A percentile compares a stretch with the other conserved stretches of the same genome.
Evolutionary conservation across 108 stramenopile species (phyloP).

Genomic region (Thalassiosira profunda): DNA sequence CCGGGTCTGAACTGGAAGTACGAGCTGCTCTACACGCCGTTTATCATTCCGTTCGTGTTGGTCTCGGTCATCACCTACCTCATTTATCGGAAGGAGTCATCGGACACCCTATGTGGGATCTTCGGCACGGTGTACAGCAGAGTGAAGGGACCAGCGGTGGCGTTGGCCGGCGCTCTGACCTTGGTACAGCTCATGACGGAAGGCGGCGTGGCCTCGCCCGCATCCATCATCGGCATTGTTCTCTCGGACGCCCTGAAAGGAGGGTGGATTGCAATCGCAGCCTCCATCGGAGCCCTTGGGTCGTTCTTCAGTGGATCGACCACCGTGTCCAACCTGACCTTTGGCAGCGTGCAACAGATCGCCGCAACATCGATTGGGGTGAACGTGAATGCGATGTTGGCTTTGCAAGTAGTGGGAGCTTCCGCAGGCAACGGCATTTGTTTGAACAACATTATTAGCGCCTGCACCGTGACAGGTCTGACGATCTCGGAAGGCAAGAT

Average conservation of each 20-base stretch:
- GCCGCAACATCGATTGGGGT: slow-evolving; percentile 64
- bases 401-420: slow-evolving; percentile 65
- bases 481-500: slow-evolving; percentile 62
- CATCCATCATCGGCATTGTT: slow-evolving; percentile 57
- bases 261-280: slow-evolving; percentile 63
- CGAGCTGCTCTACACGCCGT: slow-evolving; percentile 67
- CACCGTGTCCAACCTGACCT: slow-evolving; percentile 73
- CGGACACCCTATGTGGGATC: slow-evolving; percentile 26
- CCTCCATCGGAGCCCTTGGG: slow-evolving; percentile 60
- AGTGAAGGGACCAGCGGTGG: slow-evolving; percentile 57
- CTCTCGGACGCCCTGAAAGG: slow-evolving; percentile 55
- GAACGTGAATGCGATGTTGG: slow-evolving; percentile 53
- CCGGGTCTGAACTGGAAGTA: slow-evolving; percentile 68
- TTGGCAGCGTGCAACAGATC: slow-evolving; percentile 62
- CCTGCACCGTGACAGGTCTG: slow-evolving; percentile 62
- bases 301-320: slow-evolving; percentile 72
- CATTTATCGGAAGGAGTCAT: slow-evolving; percentile 54
- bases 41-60: slow-evolving; percentile 67
- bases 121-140: slow-evolving; percentile 34
- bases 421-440: slow-evolving; percentile 76
- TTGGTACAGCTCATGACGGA: slow-evolving; percentile 66
- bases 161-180: slow-evolving; percentile 57
- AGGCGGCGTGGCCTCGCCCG: slow-evolving; percentile 51
- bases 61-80: slow-evolving; percentile 56
- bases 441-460: slow-evolving; percentile 73